A percentile compares a stretch with the other conserved stretches of the same genome.
These are phyloP conservation scores for Phytophthora uliginosa DNA, from an alignment of 352 stramenopile species.

Conservation along the genomic window DNA sequence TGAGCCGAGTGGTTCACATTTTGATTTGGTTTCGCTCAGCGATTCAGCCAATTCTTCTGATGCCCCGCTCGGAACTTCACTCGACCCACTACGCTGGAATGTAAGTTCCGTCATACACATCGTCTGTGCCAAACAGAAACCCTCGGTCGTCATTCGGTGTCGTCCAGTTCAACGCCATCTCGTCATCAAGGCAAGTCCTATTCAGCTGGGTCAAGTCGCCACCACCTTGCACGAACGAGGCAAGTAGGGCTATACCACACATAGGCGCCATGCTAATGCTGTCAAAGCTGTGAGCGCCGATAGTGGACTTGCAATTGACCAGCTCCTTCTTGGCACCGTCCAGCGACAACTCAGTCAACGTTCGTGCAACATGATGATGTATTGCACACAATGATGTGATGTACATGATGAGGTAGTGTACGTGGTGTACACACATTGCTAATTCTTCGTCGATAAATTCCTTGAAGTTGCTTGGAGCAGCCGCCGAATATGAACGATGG, in stretches of 20 bases:
- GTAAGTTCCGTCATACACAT: not conserved
- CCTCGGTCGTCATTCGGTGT: too few relatives aligned
- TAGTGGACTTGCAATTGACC: not conserved
- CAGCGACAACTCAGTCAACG: too few relatives aligned
- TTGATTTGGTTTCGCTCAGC: not conserved
- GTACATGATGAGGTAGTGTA: too few relatives aligned
- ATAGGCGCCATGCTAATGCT: too few relatives aligned
- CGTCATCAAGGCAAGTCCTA: slow-evolving; percentile 1
- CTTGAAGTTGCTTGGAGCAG: too few relatives aligned
- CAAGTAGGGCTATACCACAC: not conserved
- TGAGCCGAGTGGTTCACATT: too few relatives aligned
- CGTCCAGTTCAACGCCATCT: not conserved
- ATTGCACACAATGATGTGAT: too few relatives aligned
- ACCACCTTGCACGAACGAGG: not conserved
- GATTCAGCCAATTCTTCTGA: not conserved
- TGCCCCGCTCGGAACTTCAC: not conserved
- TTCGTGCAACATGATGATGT: too few relatives aligned
- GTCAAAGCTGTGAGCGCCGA: not conserved
- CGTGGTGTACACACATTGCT: too few relatives aligned
- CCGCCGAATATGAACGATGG: too few relatives aligned
- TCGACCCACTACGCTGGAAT: not conserved
- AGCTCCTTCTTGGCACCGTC: slow-evolving; percentile 5
- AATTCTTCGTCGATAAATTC: too few relatives aligned
- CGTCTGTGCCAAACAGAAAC: not conserved
- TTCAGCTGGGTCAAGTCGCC: not conserved